Percentiles rank a stretch among this genome's conserved stretches.
Conservation (phyloP, 306 rosid genomes). For the Phaseolus lunatus region DNA sequence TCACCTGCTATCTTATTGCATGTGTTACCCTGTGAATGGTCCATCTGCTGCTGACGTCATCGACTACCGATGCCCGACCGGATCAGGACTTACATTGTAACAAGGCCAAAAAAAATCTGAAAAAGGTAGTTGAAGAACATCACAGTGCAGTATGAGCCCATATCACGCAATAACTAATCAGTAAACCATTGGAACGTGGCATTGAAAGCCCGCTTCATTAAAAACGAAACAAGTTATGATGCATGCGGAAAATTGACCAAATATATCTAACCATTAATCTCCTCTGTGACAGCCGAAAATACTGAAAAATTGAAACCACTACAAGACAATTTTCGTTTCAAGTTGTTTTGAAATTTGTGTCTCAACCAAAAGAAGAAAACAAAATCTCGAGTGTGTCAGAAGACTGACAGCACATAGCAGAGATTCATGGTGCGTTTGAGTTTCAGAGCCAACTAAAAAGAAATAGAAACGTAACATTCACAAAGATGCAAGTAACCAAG, state of each 20-base stretch:
- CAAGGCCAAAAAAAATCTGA: not conserved
- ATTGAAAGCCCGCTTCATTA: not conserved
- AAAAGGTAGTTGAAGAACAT: not conserved
- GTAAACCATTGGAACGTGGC: not conserved
- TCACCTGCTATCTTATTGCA: no score
- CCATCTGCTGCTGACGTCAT: no score
- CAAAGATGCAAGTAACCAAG: slow-evolving; percentile 33
- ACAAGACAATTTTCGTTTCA: not conserved
- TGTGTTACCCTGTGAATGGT: no score
- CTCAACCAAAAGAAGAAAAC: not conserved
- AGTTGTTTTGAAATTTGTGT: slow-evolving; percentile 22
- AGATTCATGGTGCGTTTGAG: not conserved
- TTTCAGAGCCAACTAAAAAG: not conserved
- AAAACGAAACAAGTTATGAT: not conserved
- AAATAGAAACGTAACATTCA: not conserved
- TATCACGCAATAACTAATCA: not conserved
- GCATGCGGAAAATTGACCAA: not conserved
- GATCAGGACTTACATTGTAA: no score
- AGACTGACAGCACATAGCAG: not conserved
- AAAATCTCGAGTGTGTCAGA: not conserved
- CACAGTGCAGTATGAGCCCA: not conserved
- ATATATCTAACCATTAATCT: not conserved
- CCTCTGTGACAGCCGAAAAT: not conserved
- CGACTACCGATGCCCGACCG: no score
- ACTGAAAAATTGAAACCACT: not conserved